Percentiles rank a stretch among this genome's conserved stretches.
Evolutionary conservation across 768 basidiomycete genomes (phyloP).

Genomic region (Suillus fuscotomentosus): DNA sequence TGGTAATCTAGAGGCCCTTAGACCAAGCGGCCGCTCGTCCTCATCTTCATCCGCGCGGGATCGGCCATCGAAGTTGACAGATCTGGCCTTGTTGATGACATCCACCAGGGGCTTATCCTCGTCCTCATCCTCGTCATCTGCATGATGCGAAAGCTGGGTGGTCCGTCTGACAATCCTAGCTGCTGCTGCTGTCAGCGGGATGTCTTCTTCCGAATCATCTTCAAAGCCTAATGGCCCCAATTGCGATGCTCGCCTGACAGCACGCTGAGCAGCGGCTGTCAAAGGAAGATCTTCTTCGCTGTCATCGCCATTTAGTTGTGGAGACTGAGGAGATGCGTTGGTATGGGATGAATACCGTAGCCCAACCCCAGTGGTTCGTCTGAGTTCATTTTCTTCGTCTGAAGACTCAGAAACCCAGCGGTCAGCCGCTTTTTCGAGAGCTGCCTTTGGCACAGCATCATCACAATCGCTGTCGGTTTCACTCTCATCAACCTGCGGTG

Average conservation of each 20-base stretch:
- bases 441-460: slow-evolving; percentile 20
- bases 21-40: slow-evolving; percentile 70
- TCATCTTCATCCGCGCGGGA: slow-evolving; percentile 51
- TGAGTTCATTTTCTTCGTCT: slow-evolving; percentile 53
- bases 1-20: slow-evolving; percentile 53
- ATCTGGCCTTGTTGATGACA: slow-evolving; percentile 49
- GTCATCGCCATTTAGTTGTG: slow-evolving; percentile 40
- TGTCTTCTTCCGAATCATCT: slow-evolving; percentile 68
- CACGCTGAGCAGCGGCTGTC: slow-evolving; percentile 58
- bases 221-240: slow-evolving; percentile 23
- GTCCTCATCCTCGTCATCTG: slow-evolving; percentile 53
- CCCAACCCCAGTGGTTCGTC: slow-evolving; percentile 58
- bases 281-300: slow-evolving; percentile 85
- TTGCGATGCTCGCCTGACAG: slow-evolving; percentile 43
- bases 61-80: slow-evolving; percentile 40
- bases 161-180: slow-evolving; percentile 45
- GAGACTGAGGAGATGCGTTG: slow-evolving; percentile 10
- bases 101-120: slow-evolving; percentile 72
- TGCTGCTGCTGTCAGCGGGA: slow-evolving; percentile 63
- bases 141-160: slow-evolving; percentile 6
- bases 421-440: slow-evolving; percentile 24
- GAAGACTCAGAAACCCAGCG: slow-evolving; percentile 58
- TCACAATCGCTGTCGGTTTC: slow-evolving; percentile 51
- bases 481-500: slow-evolving; percentile 37
- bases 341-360: slow-evolving; percentile 44